A percentile compares a stretch with the other conserved stretches of the same genome.
Evolutionary conservation across 2,329 filamentous ascomycete species (phyloP).

Genomic region (Aspergillus eucalypticola): DNA sequence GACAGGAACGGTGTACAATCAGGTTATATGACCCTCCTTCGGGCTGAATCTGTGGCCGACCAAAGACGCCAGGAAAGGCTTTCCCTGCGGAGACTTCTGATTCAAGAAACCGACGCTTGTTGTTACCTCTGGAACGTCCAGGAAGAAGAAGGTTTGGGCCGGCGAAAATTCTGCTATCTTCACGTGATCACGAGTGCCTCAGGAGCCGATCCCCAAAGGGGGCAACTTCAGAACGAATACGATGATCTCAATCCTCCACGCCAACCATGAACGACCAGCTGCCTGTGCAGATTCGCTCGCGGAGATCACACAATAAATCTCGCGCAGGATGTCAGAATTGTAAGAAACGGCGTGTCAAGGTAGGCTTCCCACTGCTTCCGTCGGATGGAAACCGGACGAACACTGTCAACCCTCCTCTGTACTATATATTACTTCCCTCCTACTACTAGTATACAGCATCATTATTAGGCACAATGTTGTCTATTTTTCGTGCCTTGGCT

Average conservation of each 20-base stretch:
- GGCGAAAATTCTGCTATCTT: not conserved
- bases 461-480: not conserved
- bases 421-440: too few species aligned
- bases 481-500: slow-evolving; percentile 3
- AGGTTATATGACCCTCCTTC: too few species aligned
- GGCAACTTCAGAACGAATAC: not conserved
- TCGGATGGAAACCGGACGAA: too few species aligned
- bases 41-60: too few species aligned
- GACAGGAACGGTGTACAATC: too few species aligned
- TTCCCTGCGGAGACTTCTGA: too few species aligned
- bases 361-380: slow-evolving; percentile 18
- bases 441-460: too few species aligned
- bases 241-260: not conserved
- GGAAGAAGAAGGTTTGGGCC: too few species aligned
- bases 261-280: slow-evolving; percentile 10
- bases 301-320: slow-evolving; percentile 38
- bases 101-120: too few species aligned
- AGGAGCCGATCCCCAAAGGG: not conserved
- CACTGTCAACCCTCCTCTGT: too few species aligned
- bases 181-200: not conserved
- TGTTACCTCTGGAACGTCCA: too few species aligned
- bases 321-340: slow-evolving; percentile 36
- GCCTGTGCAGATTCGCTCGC: slow-evolving; percentile 18
- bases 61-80: too few species aligned
- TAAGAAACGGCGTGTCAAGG: slow-evolving; percentile 38